Conservation (phyloP, 768 basidiomycete species). For the Filobasidium wieringae region DNA sequence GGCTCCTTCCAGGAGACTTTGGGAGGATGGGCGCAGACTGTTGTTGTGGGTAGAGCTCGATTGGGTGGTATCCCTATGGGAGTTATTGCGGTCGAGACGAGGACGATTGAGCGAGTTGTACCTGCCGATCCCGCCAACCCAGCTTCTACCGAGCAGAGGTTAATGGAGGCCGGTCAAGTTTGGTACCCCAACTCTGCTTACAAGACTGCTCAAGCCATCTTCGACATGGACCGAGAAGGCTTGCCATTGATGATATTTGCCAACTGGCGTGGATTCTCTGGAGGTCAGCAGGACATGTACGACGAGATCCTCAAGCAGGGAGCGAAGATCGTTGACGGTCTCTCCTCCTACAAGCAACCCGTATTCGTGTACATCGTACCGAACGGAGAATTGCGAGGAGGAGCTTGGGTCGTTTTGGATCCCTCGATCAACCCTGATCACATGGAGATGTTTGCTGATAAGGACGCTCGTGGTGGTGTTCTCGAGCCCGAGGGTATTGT, state of each 20-base stretch:
- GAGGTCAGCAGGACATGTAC: conserved; percentile 98
- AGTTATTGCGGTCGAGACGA: conserved; percentile 94
- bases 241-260: conserved; percentile 96
- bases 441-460: conserved; percentile 99
- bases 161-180: conserved; percentile 95
- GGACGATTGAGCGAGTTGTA: conserved; percentile 89
- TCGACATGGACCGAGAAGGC: conserved; percentile 94
- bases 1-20: conserved; percentile 97
- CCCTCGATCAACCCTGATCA: conserved; percentile 92
- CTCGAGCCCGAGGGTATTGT: conserved; percentile 90
- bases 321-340: conserved; percentile 94
- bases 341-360: conserved; percentile 92
- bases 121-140: conserved; percentile 98
- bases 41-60: conserved; percentile 90
- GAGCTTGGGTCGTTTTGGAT: conserved; percentile 98
- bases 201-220: conserved; percentile 98
- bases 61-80: conserved; percentile 95
- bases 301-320: conserved; percentile 95
- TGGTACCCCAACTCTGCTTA: conserved; percentile 99
- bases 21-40: conserved; percentile 98
- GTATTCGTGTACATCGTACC: conserved; percentile 98
- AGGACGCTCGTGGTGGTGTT: conserved; percentile 89
- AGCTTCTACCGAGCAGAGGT: conserved; percentile 86
- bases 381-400: conserved; percentile 95
- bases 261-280: conserved; percentile 99